Evolutionary conservation across 1,284 basidiomycete species (phyloP), one percentile per base, ranked within the genome.

Genomic region (Trichosporon coremiiforme): DNA sequence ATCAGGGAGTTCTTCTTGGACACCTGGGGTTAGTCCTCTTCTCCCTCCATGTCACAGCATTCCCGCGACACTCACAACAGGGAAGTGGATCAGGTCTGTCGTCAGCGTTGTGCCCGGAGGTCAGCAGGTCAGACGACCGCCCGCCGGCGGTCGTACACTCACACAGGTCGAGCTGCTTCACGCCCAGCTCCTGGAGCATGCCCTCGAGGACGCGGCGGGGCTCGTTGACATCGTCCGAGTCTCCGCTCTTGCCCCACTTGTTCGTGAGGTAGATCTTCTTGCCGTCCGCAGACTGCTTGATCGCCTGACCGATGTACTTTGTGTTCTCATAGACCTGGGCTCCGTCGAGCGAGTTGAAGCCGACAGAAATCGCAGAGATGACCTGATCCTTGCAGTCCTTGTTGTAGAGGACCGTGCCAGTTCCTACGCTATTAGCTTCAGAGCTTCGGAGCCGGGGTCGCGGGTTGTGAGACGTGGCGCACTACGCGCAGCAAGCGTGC

Each of bases 11-110:
- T 41, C 35, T 36, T 41, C 47, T 65, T 69, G 1, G 67, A 66
- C 5, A 71, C 63, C 67, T 66, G 65, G 17, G 7, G 31, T 53
- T 10, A 53, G 50, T 53, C 31, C 29, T 68, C 36, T 33, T 4
- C 41, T 33, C 17, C 38, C 33, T 35, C 33, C 33, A 35, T 35
- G 69, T 55, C 25, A 25, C 25, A 25, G 25, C 25, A 25, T 25
- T 25, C 25, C 25, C 25, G 25, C 25, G 25, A 25, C 25, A 73
- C 80, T 38, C 70, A 79, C 78, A 50, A 82, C 66, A 0, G 90
- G 89, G 73, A 83, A 85, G 79, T 95, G 93, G 70, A 95, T 86
- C 65, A 94, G 85, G 83, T 89, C 94, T 77, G 65, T 13, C 29
- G 9, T 73, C 68, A 75, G 67, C 45, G 12, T 29, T 5, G n/a